Percentiles rank a stretch among this genome's conserved stretches.
phyloP scores from a whole-genome alignment of 306 rosid genomes.

The Malus asiatica region DNA sequence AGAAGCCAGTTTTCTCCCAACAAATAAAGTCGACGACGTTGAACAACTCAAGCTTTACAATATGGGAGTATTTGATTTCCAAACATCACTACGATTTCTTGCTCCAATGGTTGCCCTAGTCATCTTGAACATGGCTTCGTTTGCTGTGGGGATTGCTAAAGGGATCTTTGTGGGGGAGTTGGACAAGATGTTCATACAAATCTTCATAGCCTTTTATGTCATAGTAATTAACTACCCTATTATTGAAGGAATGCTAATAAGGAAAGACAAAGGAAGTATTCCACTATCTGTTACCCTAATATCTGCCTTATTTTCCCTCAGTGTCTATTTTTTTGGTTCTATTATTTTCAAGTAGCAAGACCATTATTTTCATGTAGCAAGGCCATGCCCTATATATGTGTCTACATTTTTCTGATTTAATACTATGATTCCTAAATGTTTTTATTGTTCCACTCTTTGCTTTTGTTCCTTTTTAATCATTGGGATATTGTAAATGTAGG shows the following conservation, averaged over 20 bases:
- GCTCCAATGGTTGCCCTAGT: constrained; percentile 46
- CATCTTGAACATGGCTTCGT: constrained; percentile 34
- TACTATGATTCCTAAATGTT: not conserved
- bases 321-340: constrained; percentile 9
- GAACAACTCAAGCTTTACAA: constrained; percentile 38
- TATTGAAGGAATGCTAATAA: constrained; percentile 24
- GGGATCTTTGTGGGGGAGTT: constrained; percentile 18
- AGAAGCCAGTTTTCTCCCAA: constrained; percentile 48
- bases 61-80: constrained; percentile 46
- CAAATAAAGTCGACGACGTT: constrained; percentile 45
- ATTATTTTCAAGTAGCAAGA: not conserved
- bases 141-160: constrained; percentile 35
- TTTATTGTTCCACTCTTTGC: not conserved
- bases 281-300: constrained; percentile 3
- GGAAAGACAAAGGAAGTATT: constrained; percentile 24
- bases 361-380: not conserved
- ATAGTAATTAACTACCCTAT: constrained; percentile 11
- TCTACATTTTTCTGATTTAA: not conserved
- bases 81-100: constrained; percentile 41
- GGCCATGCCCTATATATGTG: no score
- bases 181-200: constrained; percentile 16
- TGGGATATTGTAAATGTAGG: no score
- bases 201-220: constrained; percentile 16
- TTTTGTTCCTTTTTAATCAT: no score
- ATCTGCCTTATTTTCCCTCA: not conserved